Evolutionary conservation across 345 rosid genomes (phyloP), one percentile per base, ranked within the genome.

Genomic region (Diplotaxis tenuifolia): DNA sequence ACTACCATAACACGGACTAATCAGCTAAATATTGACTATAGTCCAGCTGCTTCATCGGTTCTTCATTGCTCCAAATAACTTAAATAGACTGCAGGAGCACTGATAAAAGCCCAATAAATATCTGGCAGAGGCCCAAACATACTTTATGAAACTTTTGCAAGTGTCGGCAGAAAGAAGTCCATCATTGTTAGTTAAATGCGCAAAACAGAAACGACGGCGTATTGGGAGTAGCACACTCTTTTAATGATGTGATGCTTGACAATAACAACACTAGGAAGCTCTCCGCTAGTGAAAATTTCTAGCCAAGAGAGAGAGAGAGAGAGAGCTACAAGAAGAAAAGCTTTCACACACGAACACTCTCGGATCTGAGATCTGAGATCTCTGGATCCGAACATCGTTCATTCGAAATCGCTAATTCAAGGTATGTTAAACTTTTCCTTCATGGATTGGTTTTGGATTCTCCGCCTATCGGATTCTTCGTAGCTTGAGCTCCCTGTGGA

Each of bases 281-380:
- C 55, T 74, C 10, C 18, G 61, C 38, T 34, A 8, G 40, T 52
- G n/a, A 16, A 1, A 60, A 7, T 19, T 60, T 31, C 16, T 9
- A 71, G 75, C 55, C 16, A 47, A 67, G 25, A 1, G 25, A 23
- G 25, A 23, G 25, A 23, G 25, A 25, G 28, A 1, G 28, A 25
- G 28, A 25, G 34, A 29, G 70, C 70, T 29, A 16, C 42, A 45
- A 62, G 71, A 38, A 65, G 76, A 54, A 14, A 65, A 45, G 68
- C 55, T 53, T 50, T 19, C 10, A 29, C 29, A 53, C 29, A 20
- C 61, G 72, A 58, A 59, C 10, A 9, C 25, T 50, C 27, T 67
- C 55, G 73, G 78, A 67, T 67, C 68, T 75, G 68, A 75, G 78
- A 67, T 67, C 68, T 75, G 68, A 75, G 56, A 75, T 67, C 73